phyloP scores from a whole-genome alignment of 2,329 filamentous ascomycete species.

The Thielaviopsis ethacetica region DNA sequence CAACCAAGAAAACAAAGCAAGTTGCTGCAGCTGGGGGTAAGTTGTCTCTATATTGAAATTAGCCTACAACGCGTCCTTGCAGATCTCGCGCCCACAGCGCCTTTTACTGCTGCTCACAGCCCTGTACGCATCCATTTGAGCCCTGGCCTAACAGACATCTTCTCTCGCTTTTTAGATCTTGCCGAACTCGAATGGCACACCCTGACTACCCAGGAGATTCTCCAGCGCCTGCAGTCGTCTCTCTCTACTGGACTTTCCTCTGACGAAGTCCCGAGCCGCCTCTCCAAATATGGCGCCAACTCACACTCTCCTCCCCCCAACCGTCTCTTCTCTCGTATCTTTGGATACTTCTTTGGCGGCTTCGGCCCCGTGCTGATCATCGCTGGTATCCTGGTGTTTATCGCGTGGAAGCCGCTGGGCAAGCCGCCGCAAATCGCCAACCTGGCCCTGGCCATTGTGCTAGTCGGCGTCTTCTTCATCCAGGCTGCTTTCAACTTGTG shows the following conservation, averaged over 20 bases:
- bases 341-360: conserved; percentile 55
- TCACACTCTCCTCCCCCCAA: conserved; percentile 49
- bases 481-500: conserved; percentile 54
- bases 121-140: not conserved
- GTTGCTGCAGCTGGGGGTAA: not conserved
- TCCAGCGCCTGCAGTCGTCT: conserved; percentile 41
- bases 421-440: conserved; percentile 55
- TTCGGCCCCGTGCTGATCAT: conserved; percentile 57
- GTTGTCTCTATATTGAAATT: not conserved
- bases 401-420: conserved; percentile 62
- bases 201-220: conserved; percentile 39
- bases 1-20: conserved; percentile 11
- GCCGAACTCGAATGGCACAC: conserved; percentile 53
- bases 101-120: not conserved
- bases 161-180: conserved; percentile 28
- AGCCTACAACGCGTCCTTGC: conserved; percentile 7
- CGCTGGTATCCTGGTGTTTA: conserved; percentile 55
- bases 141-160: not conserved
- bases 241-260: conserved; percentile 39
- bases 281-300: conserved; percentile 49
- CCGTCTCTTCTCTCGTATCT: conserved; percentile 34
- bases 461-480: conserved; percentile 52
- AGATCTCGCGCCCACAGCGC: not conserved
- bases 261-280: conserved; percentile 37
- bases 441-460: conserved; percentile 54